Base-by-base conservation (phyloP, 2,329 filamentous ascomycete genomes). In the Pyricularia grisea region DNA sequence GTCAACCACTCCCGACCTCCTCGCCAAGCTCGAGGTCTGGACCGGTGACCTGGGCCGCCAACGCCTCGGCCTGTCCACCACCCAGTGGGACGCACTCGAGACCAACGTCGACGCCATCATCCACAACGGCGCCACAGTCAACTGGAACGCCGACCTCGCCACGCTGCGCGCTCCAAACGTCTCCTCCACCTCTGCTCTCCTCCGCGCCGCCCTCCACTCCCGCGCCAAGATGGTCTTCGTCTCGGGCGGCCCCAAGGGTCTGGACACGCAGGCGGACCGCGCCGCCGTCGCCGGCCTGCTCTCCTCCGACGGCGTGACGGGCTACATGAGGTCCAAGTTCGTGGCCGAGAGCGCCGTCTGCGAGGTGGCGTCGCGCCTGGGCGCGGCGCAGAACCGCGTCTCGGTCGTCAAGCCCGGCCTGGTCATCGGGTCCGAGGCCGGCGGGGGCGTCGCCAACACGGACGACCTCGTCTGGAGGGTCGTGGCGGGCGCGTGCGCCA, bases 101-200 rank as follows among this genome's bases (percentile, higher is more conserved):
- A 36, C 31, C n/a, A 36, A 42, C 20, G 31, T 66, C 23, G 65
- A 66, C 7, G 65, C 65, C 65, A 90, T 94, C 69, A 83, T 94
- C 1, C 92, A 94, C 75, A 50, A 66, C 65, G 65, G 65, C 30
- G 65, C 65, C 65, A 36, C 25, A 20, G 65, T 66, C 3, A 33
- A 66, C 65, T 66, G 65, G 65, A 33, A 66, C 65, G 31, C 36
- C 4, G 65, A 36, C 65, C 36, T 36, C 65, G 31, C 31, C 65
- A 36, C 31, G 31, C 23, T 66, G 11, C 20, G n/a, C 9, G 65
- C 65, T 36, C 30, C 65, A 33, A 66, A 66, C 65, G 65, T 66
- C 65, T 33, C 12, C 20, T 36, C 31, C 30, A 66, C 65, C 33
- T 23, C 36, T 7, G 20, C 31, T 20, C 23, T 66, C 20, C 65